phyloP scores from a whole-genome alignment of 116 monocot genomes.

The Papilionanthe hybrid region DNA sequence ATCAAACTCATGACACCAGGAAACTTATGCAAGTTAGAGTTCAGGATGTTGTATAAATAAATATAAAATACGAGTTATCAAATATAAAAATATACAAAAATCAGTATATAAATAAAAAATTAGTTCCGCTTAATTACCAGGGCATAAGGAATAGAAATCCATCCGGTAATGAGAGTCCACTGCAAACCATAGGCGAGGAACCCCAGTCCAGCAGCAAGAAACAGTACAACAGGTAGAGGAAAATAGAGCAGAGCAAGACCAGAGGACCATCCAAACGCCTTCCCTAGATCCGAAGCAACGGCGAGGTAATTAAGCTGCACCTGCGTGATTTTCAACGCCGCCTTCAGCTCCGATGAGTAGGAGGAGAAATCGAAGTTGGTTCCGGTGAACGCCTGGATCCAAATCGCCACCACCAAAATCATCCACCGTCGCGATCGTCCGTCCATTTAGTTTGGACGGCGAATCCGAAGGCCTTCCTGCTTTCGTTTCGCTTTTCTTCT shows the following conservation, averaged over 20 bases:
- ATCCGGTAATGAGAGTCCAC: slow-evolving; percentile 42
- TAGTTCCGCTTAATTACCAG: slow-evolving; percentile 15
- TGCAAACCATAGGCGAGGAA: slow-evolving; percentile 32
- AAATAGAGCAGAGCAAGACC: slow-evolving; percentile 58
- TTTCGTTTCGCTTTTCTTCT: too few relatives aligned
- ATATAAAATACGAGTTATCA: too few relatives aligned
- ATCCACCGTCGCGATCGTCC: slow-evolving; percentile 43
- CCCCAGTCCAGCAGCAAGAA: slow-evolving; percentile 50
- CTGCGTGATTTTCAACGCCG: slow-evolving; percentile 48
- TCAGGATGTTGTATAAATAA: too few relatives aligned
- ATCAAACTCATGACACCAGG: too few relatives aligned
- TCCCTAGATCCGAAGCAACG: slow-evolving; percentile 61
- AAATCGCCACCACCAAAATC: slow-evolving; percentile 49
- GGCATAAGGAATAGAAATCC: slow-evolving; percentile 38
- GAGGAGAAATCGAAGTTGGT: slow-evolving; percentile 73
- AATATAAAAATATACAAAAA: too few relatives aligned
- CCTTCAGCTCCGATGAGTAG: slow-evolving; percentile 53
- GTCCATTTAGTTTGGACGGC: slow-evolving; percentile 9
- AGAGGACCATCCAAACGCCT: slow-evolving; percentile 59
- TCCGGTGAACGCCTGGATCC: slow-evolving; percentile 65
- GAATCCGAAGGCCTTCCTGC: too few relatives aligned
- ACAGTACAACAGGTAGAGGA: slow-evolving; percentile 40
- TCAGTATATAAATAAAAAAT: too few relatives aligned
- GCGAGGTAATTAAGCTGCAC: slow-evolving; percentile 62
- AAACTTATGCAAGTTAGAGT: too few relatives aligned